Evolutionary conservation across 345 rosid genomes (phyloP).

Genomic region (Eucalyptus paniculata): DNA sequence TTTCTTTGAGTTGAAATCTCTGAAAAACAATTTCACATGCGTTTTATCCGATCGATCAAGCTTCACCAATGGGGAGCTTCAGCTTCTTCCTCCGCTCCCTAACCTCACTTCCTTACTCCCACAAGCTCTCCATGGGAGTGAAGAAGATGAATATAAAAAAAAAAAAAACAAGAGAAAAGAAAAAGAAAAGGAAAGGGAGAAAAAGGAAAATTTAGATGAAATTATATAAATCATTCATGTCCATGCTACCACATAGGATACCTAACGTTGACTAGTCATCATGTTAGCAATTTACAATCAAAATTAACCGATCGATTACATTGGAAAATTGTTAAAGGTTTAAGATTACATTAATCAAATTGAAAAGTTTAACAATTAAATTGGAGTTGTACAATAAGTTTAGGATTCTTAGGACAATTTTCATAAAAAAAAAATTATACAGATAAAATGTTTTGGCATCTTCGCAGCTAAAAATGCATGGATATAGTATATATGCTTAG

Average conservation of each 20-base stretch:
- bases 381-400: neutral
- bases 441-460: neutral
- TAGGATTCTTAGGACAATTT: neutral
- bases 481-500: neutral
- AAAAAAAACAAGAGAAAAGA: neutral
- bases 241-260: accelerated
- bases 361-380: neutral
- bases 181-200: neutral
- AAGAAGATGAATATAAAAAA: neutral
- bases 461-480: neutral
- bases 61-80: neutral
- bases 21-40: neutral
- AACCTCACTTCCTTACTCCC: neutral
- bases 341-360: neutral
- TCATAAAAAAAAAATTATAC: accelerated
- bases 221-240: neutral
- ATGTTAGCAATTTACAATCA: accelerated
- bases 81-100: neutral
- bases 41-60: neutral
- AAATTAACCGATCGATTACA: accelerated
- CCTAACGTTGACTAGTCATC: accelerated
- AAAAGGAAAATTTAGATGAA: neutral
- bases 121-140: neutral
- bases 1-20: neutral
- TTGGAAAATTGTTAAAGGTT: neutral